Conservation (phyloP, 768 basidiomycete species). For the Lentinus tigrinus region DNA sequence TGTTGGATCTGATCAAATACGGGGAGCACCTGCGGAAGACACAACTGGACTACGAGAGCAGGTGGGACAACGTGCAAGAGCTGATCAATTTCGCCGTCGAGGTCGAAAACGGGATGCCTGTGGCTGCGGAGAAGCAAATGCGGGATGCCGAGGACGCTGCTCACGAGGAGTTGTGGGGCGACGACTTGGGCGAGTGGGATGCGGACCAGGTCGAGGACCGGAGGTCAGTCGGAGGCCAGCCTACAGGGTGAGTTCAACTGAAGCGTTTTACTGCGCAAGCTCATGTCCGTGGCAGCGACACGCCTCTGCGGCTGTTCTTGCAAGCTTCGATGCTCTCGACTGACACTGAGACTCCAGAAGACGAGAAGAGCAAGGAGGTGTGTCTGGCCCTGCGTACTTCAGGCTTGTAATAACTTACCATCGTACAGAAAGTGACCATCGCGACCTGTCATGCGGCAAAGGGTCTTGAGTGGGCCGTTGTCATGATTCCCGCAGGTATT, state of each 20-base stretch:
- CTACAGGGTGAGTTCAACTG: not conserved
- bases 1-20: conserved; percentile 62
- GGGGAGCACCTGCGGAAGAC: conserved; percentile 67
- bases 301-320: conserved; percentile 68
- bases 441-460: conserved; percentile 89
- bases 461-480: conserved; percentile 90
- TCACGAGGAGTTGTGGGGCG: conserved; percentile 14
- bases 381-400: conserved; percentile 11
- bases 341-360: conserved; percentile 64
- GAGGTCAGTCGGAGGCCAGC: not conserved
- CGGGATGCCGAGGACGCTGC: conserved; percentile 1
- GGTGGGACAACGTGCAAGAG: conserved; percentile 88
- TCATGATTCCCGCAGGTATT: conserved; percentile 71
- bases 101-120: conserved; percentile 32
- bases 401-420: not conserved
- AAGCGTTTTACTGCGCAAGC: not conserved
- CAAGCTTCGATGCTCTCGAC: conserved; percentile 83
- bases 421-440: conserved; percentile 71
- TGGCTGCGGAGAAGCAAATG: conserved; percentile 23
- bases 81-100: conserved; percentile 77
- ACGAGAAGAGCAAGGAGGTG: conserved; percentile 47
- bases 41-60: conserved; percentile 68
- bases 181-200: conserved; percentile 7
- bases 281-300: conserved; percentile 26
- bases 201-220: conserved; percentile 3